Percentiles rank a stretch among this genome's conserved stretches.
phyloP scores from a whole-genome alignment of 2,329 filamentous ascomycete genomes.

The Hypoxylon sp. region DNA sequence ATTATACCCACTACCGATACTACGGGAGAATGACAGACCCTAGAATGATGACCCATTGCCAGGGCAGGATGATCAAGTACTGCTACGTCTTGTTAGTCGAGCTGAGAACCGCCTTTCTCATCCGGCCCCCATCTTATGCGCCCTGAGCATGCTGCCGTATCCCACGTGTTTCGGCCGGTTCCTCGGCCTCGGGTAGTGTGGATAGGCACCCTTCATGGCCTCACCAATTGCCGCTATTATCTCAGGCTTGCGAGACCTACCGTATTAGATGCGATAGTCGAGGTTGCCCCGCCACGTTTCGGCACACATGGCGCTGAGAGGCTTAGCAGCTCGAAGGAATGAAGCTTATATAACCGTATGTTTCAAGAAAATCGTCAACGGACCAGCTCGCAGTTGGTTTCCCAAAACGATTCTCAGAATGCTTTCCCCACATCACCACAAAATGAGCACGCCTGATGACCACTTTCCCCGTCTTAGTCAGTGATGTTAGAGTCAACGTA shows the following conservation, averaged over 20 bases:
- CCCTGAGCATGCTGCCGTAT: slow-evolving; percentile 25
- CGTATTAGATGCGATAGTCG: slow-evolving; percentile 36
- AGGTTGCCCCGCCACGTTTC: slow-evolving; percentile 38
- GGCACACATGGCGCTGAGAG: slow-evolving; percentile 30
- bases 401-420: slow-evolving; percentile 23
- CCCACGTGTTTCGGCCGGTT: slow-evolving; percentile 44
- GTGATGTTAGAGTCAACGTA: slow-evolving; percentile 8
- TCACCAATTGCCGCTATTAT: slow-evolving; percentile 20
- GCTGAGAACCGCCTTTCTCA: slow-evolving; percentile 23
- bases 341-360: slow-evolving; percentile 34
- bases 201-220: slow-evolving; percentile 1
- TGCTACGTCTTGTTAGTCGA: slow-evolving; percentile 12
- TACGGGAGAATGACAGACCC: slow-evolving; percentile 30
- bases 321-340: slow-evolving; percentile 41
- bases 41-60: slow-evolving; percentile 12
- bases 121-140: slow-evolving; percentile 36
- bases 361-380: slow-evolving; percentile 36
- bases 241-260: slow-evolving; percentile 18
- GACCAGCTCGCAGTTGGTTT: slow-evolving; percentile 35
- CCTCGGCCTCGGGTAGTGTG: slow-evolving; percentile 27
- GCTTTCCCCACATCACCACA: slow-evolving; percentile 8
- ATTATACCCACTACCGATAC: slow-evolving; percentile 34
- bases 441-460: slow-evolving; percentile 3
- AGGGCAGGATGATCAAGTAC: slow-evolving; percentile 17
- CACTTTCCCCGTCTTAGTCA: slow-evolving; percentile 18